phyloP scores from a whole-genome alignment of 139 green algal genomes.

The Micractinium sp. region DNA sequence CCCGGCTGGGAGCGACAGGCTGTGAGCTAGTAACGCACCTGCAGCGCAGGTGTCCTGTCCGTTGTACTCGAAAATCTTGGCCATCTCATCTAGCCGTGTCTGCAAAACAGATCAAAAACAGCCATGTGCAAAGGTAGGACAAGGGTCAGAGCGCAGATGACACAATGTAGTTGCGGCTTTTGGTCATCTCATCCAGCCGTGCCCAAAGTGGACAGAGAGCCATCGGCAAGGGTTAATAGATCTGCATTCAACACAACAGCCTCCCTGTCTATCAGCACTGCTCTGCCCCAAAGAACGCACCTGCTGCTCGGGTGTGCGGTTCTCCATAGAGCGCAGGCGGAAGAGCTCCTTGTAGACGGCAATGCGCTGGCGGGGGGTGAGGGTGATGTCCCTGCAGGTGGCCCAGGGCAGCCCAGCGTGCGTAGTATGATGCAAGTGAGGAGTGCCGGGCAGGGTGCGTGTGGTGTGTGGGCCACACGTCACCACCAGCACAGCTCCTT shows the following conservation, averaged over 20 bases:
- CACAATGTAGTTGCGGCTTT: slow-evolving; percentile 66
- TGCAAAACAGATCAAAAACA: neutral
- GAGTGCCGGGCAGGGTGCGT: too few relatives aligned
- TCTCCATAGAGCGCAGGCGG: slow-evolving; percentile 66
- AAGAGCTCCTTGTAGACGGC: slow-evolving; percentile 91
- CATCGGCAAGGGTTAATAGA: too few relatives aligned
- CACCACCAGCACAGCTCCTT: too few relatives aligned
- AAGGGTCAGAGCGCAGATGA: neutral
- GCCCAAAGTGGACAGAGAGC: too few relatives aligned
- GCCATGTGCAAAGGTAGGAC: too few relatives aligned
- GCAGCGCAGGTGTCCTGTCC: slow-evolving; percentile 90
- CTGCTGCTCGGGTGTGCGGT: slow-evolving; percentile 63
- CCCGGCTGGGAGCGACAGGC: too few relatives aligned
- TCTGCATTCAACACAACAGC: neutral
- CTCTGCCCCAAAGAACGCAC: slow-evolving; percentile 36
- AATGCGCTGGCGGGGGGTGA: slow-evolving; percentile 97
- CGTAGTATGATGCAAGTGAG: too few relatives aligned
- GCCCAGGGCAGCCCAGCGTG: neutral
- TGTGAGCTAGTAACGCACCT: slow-evolving; percentile 53
- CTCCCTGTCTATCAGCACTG: too few relatives aligned
- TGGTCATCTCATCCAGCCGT: slow-evolving; percentile 69
- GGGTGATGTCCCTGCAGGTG: slow-evolving; percentile 76
- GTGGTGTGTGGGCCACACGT: neutral
- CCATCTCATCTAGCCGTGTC: slow-evolving; percentile 68
- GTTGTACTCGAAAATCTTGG: slow-evolving; percentile 76